Evolutionary conservation across 441 rosid genomes (phyloP), one percentile per base, ranked within the genome.

Genomic region (Pelargonium fulgidum): DNA sequence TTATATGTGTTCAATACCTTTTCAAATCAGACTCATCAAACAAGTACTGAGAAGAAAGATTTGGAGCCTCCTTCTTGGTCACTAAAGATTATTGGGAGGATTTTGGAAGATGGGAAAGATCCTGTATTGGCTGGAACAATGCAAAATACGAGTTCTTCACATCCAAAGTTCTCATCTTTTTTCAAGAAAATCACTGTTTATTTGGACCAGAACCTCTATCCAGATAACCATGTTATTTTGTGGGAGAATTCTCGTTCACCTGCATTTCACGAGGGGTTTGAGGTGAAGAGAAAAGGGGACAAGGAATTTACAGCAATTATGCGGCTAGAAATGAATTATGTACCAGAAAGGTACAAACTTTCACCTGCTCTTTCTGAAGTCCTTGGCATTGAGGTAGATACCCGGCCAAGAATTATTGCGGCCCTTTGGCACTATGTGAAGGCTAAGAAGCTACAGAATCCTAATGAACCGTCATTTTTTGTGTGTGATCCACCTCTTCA

Each of bases 391-490:
- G 99, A 93, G 73, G 96, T 89, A 68, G 99, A 91, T 66, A 88
- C 92, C 4, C 89, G 97, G 12, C 93, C 96, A 6, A 86, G 99
- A 80, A 85, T 91, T 67, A 85, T 93, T 4, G 92, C 91, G 68
- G 96, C 96, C 62, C 85, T 93, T 76, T 93, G 96, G 97, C 95
- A 89, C 78, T 93, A 93, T 73, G 95, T 93, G 48, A 93, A 93
- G 82, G 93, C 96, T 71, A 88, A 92, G 81, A 93, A 87, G 76
- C 59, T 93, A 74, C 99, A 93, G 84, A 86, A 79, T 80, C 89
- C 91, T 4, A 89, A 84, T 69, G 99, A 93, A 52, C 96, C 99
- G 9, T 87, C 99, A 4, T 83, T 71, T 75, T 91, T 93, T 70
- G 82, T 69, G 64, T 93, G 99, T 68, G 97, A 93, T 75, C 82